These are phyloP conservation scores for Maudiozyma barnettii DNA, from an alignment of 805 yeast genomes.

Conservation along the genomic window DNA sequence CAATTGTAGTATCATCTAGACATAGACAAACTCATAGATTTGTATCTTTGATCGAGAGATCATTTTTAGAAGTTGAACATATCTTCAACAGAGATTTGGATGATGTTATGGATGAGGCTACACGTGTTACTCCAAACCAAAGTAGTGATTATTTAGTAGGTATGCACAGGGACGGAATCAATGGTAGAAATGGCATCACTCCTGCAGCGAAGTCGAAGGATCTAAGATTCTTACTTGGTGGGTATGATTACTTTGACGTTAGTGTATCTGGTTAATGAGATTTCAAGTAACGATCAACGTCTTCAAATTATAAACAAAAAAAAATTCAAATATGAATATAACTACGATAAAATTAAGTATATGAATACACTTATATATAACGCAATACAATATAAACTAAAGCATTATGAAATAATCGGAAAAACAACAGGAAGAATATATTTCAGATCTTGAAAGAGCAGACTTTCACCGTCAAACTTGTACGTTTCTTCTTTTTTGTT, in stretches of 20 bases:
- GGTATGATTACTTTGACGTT: slow-evolving; percentile 75
- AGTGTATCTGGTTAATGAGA: slow-evolving; percentile 22
- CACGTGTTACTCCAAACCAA: neutral
- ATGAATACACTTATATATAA: neutral
- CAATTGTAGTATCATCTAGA: slow-evolving; percentile 77
- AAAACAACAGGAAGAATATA: too few relatives aligned
- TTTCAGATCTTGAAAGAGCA: too few relatives aligned
- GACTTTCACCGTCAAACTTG: too few relatives aligned
- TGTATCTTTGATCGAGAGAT: slow-evolving; percentile 52
- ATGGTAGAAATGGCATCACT: neutral
- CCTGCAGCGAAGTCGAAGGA: slow-evolving; percentile 26
- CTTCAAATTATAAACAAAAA: too few relatives aligned
- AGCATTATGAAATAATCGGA: too few relatives aligned
- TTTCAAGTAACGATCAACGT: too few relatives aligned
- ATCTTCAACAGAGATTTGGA: slow-evolving; percentile 31
- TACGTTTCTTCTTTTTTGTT: too few relatives aligned
- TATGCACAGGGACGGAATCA: slow-evolving; percentile 2
- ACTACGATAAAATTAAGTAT: neutral
- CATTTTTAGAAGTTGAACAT: slow-evolving; percentile 51
- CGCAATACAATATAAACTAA: too few relatives aligned
- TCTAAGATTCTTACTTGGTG: slow-evolving; percentile 49
- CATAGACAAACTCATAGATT: slow-evolving; percentile 81
- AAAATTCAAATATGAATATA: too few relatives aligned
- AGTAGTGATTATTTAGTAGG: slow-evolving; percentile 6
- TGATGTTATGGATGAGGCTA: neutral